phyloP scores from a whole-genome alignment of 2,329 filamentous ascomycete species.

The Aspergillus sp. region DNA sequence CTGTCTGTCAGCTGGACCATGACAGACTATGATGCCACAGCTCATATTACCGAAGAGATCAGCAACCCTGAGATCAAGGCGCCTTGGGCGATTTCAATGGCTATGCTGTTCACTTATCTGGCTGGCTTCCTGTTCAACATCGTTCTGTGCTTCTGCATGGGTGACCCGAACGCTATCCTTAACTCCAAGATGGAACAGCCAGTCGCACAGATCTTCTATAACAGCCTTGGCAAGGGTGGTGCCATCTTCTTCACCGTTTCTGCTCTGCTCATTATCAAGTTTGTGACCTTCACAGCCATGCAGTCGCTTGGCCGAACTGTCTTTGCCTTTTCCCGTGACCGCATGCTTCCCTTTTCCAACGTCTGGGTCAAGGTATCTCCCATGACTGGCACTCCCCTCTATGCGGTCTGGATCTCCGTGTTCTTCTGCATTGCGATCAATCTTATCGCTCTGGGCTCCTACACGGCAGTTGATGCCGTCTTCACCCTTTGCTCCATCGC shows the following conservation, averaged over 20 bases:
- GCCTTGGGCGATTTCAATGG: constrained; percentile 4
- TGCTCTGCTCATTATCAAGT: constrained; percentile 6
- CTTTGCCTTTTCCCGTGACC: constrained; percentile 2
- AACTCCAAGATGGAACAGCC: constrained; percentile 1
- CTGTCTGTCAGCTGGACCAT: constrained; percentile 4
- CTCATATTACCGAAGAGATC: constrained; percentile 4
- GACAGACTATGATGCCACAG: constrained; percentile 1
- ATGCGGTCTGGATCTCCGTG: constrained; percentile 5
- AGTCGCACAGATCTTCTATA: constrained; percentile 7
- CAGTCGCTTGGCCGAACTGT: constrained; percentile 4
- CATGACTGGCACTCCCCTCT: neutral
- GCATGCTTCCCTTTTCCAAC: constrained; percentile 6
- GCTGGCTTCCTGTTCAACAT: constrained; percentile 8
- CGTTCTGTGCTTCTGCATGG: constrained; percentile 8
- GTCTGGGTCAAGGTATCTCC: constrained; percentile 1
- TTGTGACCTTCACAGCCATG: constrained; percentile 3
- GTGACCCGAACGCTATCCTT: neutral
- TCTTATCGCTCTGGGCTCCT: constrained; percentile 5
- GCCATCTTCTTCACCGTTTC: constrained; percentile 3
- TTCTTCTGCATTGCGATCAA: constrained; percentile 7
- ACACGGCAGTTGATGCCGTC: constrained; percentile 2
- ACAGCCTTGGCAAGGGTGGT: neutral
- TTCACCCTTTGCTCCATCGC: constrained; percentile 7
- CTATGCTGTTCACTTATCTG: constrained; percentile 6
- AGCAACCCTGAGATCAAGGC: constrained; percentile 4